Base-by-base conservation (phyloP, 352 stramenopile genomes). In the Globisporangium uncinulatum region DNA sequence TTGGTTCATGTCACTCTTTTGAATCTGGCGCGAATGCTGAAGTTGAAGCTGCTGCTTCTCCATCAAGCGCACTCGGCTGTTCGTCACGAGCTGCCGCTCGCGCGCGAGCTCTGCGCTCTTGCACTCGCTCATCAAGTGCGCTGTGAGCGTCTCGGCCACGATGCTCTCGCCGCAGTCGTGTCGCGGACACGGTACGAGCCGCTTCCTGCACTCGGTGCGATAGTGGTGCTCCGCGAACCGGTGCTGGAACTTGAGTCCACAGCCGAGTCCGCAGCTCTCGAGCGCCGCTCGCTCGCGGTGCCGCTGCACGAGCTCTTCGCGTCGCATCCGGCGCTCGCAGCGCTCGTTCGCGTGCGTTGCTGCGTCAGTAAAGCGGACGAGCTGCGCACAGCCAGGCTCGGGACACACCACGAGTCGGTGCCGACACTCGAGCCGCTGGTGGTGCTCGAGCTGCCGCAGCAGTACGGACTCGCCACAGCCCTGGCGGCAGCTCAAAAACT, bases 361-460 rank as follows among this genome's bases (percentile, higher is more conserved):
- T 39, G 59, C 62, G 32, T 80, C 64, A 10, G 55, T 57, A 14
- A 67, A 71, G 14, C 73, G 76, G 53, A 69, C 74, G 15, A 67
- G 41, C 31, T 61, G 46, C 0, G 63, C 73, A 36, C 79, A 88
- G 3, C 70, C 78, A 19, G 70, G 14, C 59, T 88, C 77, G 3
- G 42, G 45, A 59, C 82, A 92, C 20, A 73, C 63, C 0, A 89
- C 74, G 19, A 86, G 50, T n/a, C 79, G 76, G 17, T 86, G 42
- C 10, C 58, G 48, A 36, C 82, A 90, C 19, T 74, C 62, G 14
- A 66, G 17, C 0, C 74, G 71, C 21, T 86, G 73, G 54, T 92
- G 82, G 8, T 54, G 20, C 6, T 92, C 79, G 59, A 92, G 57
- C 0, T 68, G 53, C 0, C 65, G 62, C 24, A 82, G 46, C 20